Evolutionary conservation across 441 rosid species (phyloP).

Genomic region (Flueggea neowawraea): DNA sequence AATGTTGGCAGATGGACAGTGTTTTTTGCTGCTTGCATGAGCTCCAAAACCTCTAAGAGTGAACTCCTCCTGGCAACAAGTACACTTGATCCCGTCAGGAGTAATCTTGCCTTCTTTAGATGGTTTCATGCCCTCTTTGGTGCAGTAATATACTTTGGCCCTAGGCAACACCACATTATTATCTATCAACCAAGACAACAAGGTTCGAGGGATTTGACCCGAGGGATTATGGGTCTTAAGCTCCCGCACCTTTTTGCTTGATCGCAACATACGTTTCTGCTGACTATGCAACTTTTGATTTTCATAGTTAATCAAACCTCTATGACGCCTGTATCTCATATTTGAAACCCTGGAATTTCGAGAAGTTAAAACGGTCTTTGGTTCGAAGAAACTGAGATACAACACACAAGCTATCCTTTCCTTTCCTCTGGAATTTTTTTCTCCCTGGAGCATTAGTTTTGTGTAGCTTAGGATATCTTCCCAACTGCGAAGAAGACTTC

Average conservation of each 20-base stretch:
- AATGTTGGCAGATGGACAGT: conserved; percentile 46
- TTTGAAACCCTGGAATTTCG: too few relatives aligned
- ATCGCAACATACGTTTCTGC: conserved; percentile 23
- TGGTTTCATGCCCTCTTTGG: conserved; percentile 25
- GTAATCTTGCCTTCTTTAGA: conserved; percentile 51
- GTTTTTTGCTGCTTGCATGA: conserved; percentile 45
- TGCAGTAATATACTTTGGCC: conserved; percentile 44
- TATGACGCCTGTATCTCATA: too few relatives aligned
- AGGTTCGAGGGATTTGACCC: conserved; percentile 42
- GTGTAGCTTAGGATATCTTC: neutral
- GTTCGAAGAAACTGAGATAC: too few relatives aligned
- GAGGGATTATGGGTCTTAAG: conserved; percentile 25
- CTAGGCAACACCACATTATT: conserved; percentile 54
- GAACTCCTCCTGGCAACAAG: conserved; percentile 53
- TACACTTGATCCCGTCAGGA: conserved; percentile 66
- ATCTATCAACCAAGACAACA: conserved; percentile 80
- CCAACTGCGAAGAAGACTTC: too few relatives aligned
- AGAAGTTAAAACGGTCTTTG: too few relatives aligned
- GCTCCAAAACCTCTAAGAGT: conserved; percentile 43
- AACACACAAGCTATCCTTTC: conserved; percentile 7
- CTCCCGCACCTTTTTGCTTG: conserved; percentile 52
- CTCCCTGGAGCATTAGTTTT: conserved; percentile 13
- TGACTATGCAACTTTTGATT: conserved; percentile 11
- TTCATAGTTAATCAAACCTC: neutral
- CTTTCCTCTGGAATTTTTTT: conserved; percentile 20